Evolutionary conservation across 768 basidiomycete species (phyloP).

Genomic region (Hydnomerulius pinastri): DNA sequence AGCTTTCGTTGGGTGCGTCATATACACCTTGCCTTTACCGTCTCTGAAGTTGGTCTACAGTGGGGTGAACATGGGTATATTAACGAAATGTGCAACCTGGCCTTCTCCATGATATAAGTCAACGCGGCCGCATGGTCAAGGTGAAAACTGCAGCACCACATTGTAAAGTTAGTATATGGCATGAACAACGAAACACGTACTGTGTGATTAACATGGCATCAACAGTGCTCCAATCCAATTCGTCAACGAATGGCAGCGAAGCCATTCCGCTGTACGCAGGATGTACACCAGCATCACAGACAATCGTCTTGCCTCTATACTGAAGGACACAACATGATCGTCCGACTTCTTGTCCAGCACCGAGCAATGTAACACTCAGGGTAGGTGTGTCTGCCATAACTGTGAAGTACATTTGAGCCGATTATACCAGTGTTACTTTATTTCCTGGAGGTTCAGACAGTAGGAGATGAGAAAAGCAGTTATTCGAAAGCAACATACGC

Average conservation of each 20-base stretch:
- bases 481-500: no score
- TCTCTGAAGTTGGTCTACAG: conserved; percentile 95
- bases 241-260: conserved; percentile 94
- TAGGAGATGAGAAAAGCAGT: not conserved
- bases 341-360: conserved; percentile 98
- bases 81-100: conserved; percentile 29
- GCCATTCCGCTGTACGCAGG: conserved; percentile 97
- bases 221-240: conserved; percentile 97
- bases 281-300: conserved; percentile 96
- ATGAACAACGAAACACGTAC: conserved; percentile 48
- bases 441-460: not conserved
- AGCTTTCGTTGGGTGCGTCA: conserved; percentile 99
- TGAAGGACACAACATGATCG: conserved; percentile 96
- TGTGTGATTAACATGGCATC: conserved; percentile 96
- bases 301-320: conserved; percentile 91
- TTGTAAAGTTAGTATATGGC: conserved; percentile 1
- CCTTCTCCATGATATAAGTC: conserved; percentile 98
- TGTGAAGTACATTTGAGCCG: not conserved
- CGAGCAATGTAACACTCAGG: conserved; percentile 85
- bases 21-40: conserved; percentile 97
- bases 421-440: not conserved
- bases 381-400: conserved; percentile 65
- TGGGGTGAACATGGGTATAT: conserved; percentile 8
- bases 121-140: conserved; percentile 96
- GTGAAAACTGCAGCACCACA: conserved; percentile 69